These are phyloP conservation scores for Candida insectalens DNA, from an alignment of 805 yeast genomes.

Conservation along the genomic window DNA sequence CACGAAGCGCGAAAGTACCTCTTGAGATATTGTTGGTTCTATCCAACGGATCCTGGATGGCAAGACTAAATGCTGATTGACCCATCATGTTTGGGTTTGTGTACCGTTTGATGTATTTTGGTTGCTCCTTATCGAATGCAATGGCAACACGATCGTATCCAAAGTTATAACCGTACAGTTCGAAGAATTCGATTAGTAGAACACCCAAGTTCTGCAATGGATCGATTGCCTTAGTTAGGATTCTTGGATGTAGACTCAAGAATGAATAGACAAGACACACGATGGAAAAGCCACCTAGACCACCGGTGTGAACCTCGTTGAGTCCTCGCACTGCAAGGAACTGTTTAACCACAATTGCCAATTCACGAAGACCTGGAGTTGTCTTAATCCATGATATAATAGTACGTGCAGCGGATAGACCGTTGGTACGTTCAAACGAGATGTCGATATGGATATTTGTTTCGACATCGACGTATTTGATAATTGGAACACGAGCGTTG, in stretches of 20 bases:
- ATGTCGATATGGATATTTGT: constrained; percentile 75
- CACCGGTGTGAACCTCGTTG: constrained; percentile 87
- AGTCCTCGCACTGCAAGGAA: constrained; percentile 69
- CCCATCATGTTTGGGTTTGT: constrained; percentile 27
- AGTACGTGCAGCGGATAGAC: constrained; percentile 70
- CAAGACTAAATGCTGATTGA: constrained; percentile 50
- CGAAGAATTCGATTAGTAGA: constrained; percentile 82
- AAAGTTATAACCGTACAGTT: constrained; percentile 82
- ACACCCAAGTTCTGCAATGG: constrained; percentile 76
- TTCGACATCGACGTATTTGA: constrained; percentile 72
- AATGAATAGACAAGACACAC: constrained; percentile 80
- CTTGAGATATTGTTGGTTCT: constrained; percentile 74
- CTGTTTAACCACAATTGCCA: constrained; percentile 77
- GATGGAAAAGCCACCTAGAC: constrained; percentile 90
- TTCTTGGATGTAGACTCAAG: constrained; percentile 67
- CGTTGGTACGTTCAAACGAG: constrained; percentile 80
- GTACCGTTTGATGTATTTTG: constrained; percentile 51
- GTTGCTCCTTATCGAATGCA: constrained; percentile 46
- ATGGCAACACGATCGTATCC: constrained; percentile 75
- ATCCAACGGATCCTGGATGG: constrained; percentile 88
- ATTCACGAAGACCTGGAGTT: constrained; percentile 74
- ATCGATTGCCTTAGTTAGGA: constrained; percentile 55
- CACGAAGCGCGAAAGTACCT: constrained; percentile 72
- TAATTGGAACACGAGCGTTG: constrained; percentile 87
- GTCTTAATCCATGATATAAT: constrained; percentile 65